phyloP scores from a whole-genome alignment of 2,329 filamentous ascomycete genomes.

The Malbranchea zuffiana region DNA sequence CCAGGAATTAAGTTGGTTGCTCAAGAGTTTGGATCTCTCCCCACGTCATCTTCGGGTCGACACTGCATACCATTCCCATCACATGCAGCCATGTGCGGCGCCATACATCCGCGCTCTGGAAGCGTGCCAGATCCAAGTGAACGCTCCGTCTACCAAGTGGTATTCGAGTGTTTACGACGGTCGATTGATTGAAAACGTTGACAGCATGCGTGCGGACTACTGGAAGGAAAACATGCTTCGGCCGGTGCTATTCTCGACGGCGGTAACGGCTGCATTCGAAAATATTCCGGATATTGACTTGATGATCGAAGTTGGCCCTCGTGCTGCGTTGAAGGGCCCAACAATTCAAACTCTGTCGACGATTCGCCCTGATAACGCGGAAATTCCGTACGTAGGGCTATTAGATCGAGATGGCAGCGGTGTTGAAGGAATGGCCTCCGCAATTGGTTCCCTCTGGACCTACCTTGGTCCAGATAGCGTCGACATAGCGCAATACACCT shows the following conservation, averaged over 20 bases:
- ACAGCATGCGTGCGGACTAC: slow-evolving; percentile 11
- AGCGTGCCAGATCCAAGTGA: background rate
- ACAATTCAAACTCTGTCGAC: slow-evolving; percentile 19
- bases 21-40: slow-evolving; percentile 17
- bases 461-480: slow-evolving; percentile 1
- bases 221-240: slow-evolving; percentile 19
- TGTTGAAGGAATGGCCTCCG: slow-evolving; percentile 10
- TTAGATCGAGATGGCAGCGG: slow-evolving; percentile 15
- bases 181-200: background rate
- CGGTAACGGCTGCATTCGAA: slow-evolving; percentile 8
- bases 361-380: background rate
- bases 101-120: slow-evolving; percentile 9
- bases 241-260: slow-evolving; percentile 13
- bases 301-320: slow-evolving; percentile 29
- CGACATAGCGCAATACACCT: slow-evolving; percentile 5
- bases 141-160: background rate
- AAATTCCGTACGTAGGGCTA: slow-evolving; percentile 12
- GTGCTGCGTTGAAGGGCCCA: slow-evolving; percentile 24
- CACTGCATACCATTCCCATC: slow-evolving; percentile 20
- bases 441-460: slow-evolving; percentile 9
- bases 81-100: slow-evolving; percentile 15
- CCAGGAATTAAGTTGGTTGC: slow-evolving; percentile 16
- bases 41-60: slow-evolving; percentile 16
- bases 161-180: slow-evolving; percentile 9
- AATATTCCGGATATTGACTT: slow-evolving; percentile 3